Evolutionary conservation across 306 rosid species (phyloP).

Genomic region (Vigna unguiculata): DNA sequence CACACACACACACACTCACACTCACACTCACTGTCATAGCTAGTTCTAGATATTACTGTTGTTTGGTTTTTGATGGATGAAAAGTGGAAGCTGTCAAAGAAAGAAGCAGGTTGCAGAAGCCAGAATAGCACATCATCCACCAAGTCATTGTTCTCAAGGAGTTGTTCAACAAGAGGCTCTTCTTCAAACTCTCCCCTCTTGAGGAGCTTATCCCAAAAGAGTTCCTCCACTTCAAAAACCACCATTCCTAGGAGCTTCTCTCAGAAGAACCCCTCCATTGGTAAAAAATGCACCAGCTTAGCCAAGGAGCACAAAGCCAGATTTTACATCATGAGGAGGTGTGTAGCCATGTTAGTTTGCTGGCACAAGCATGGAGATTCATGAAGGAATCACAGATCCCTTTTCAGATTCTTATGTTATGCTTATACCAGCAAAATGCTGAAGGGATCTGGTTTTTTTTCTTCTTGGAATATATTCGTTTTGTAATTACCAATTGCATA

Average conservation of each 20-base stretch:
- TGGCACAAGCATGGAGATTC: constrained; percentile 96
- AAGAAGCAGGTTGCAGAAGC: constrained; percentile 58
- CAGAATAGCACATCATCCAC: constrained; percentile 25
- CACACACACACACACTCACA: constrained; percentile 1
- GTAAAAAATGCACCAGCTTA: constrained; percentile 73
- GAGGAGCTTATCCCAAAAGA: constrained; percentile 71
- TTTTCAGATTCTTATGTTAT: constrained; percentile 42
- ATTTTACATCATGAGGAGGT: constrained; percentile 91
- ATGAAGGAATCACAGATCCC: constrained; percentile 39
- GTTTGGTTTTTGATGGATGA: constrained; percentile 63
- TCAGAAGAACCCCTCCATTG: constrained; percentile 71
- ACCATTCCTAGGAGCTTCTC: constrained; percentile 72
- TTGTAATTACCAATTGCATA: constrained; percentile 52
- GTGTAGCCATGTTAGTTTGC: constrained; percentile 95
- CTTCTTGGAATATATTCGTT: constrained; percentile 2
- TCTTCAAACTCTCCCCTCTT: constrained; percentile 68
- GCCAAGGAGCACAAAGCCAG: constrained; percentile 96
- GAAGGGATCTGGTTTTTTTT: constrained; percentile 40
- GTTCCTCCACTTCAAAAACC: constrained; percentile 56
- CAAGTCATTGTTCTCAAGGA: constrained; percentile 69
- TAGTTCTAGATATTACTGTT: constrained; percentile 26
- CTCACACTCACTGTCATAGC: not conserved
- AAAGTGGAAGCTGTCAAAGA: constrained; percentile 86
- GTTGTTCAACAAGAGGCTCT: constrained; percentile 69
- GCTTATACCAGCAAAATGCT: constrained; percentile 46